Percentiles rank a stretch among this genome's conserved stretches.
Evolutionary conservation across 352 stramenopile genomes (phyloP).

Genomic region (Phytophthora sp.): DNA sequence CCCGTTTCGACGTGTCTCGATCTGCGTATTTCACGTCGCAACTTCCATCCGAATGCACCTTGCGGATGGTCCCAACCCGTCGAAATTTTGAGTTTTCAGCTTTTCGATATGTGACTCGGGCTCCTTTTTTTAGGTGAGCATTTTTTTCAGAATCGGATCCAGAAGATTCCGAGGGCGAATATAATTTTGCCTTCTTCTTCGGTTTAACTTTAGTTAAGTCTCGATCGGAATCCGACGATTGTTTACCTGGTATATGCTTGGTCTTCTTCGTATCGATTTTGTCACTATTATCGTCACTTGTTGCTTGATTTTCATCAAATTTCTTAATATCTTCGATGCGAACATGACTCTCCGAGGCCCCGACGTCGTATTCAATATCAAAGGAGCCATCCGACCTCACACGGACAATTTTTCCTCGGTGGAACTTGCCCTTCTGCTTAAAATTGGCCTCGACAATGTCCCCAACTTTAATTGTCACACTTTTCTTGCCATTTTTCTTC

Average conservation of each 20-base stretch:
- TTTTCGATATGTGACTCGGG: slow-evolving; percentile 48
- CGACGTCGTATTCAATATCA: slow-evolving; percentile 48
- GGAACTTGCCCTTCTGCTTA: slow-evolving; percentile 46
- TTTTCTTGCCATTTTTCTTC: slow-evolving; percentile 3
- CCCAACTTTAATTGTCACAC: slow-evolving; percentile 26
- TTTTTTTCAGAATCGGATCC: slow-evolving; percentile 19
- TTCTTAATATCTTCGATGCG: slow-evolving; percentile 21
- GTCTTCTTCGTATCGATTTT: slow-evolving; percentile 21
- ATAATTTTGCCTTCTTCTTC: slow-evolving; percentile 21
- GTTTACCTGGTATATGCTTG: not conserved
- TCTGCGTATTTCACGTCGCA: slow-evolving; percentile 71
- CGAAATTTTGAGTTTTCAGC: slow-evolving; percentile 35
- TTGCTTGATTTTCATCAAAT: slow-evolving; percentile 10
- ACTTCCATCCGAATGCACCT: slow-evolving; percentile 56
- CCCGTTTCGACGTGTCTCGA: slow-evolving; percentile 47
- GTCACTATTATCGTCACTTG: slow-evolving; percentile 17
- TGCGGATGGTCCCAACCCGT: slow-evolving; percentile 41
- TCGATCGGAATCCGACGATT: slow-evolving; percentile 22
- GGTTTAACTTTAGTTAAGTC: slow-evolving; percentile 17
- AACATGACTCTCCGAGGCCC: slow-evolving; percentile 35
- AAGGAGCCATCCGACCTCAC: slow-evolving; percentile 34
- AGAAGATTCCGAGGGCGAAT: slow-evolving; percentile 29
- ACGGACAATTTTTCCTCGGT: slow-evolving; percentile 37
- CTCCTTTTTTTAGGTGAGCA: slow-evolving; percentile 33
- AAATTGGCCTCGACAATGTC: slow-evolving; percentile 45